Evolutionary conservation across 2,329 filamentous ascomycete genomes (phyloP).

Genomic region (Ploettnerulaceae sp.): DNA sequence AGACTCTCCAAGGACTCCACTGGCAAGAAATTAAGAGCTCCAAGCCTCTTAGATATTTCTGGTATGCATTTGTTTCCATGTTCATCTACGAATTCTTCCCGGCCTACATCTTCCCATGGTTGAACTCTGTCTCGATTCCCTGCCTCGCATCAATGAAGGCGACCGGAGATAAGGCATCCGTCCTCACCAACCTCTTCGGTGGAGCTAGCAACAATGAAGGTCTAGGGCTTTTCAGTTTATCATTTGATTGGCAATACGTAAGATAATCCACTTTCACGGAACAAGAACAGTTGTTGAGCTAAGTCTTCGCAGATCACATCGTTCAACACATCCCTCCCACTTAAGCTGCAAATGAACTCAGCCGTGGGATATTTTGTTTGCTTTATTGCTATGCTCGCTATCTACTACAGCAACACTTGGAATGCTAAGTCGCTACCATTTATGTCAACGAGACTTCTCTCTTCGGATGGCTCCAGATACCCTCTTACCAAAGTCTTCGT

Average conservation of each 20-base stretch:
- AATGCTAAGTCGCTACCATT: conserved; percentile 39
- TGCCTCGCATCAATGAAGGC: conserved; percentile 42
- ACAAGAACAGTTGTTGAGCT: conserved; percentile 3
- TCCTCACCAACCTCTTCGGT: conserved; percentile 46
- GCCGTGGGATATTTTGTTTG: conserved; percentile 45
- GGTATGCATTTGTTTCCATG: conserved; percentile 38
- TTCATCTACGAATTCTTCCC: conserved; percentile 47
- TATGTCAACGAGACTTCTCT: conserved; percentile 40
- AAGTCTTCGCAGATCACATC: conserved; percentile 49
- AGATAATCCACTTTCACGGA: conserved; percentile 29
- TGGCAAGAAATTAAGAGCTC: conserved; percentile 36
- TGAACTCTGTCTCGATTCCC: conserved; percentile 41
- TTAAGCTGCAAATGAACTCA: conserved; percentile 45
- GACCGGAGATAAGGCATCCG: conserved; percentile 41
- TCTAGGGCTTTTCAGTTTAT: conserved; percentile 39
- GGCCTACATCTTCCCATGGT: conserved; percentile 42
- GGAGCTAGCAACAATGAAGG: conserved; percentile 43
- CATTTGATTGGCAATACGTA: conserved; percentile 45
- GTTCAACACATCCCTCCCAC: conserved; percentile 47
- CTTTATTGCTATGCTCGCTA: conserved; percentile 43
- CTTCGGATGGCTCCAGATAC: conserved; percentile 38
- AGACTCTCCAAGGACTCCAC: conserved; percentile 39
- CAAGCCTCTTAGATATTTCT: conserved; percentile 39
- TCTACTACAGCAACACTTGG: conserved; percentile 43
- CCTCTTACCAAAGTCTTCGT: conserved; percentile 39